Evolutionary conservation across 345 rosid species (phyloP).

Genomic region (Hevea brasiliensis): DNA sequence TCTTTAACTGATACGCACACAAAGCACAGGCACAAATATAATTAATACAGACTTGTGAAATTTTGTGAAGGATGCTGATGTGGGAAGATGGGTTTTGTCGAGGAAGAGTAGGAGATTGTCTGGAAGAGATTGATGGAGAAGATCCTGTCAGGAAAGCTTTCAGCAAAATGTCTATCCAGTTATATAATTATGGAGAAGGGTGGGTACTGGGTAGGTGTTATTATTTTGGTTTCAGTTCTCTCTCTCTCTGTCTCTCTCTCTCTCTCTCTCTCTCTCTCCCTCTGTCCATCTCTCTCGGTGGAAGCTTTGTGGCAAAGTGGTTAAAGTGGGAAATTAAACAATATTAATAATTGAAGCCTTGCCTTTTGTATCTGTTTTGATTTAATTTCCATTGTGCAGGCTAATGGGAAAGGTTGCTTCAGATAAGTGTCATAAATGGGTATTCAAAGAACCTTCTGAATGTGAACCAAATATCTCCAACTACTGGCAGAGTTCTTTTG

Average conservation of each 20-base stretch:
- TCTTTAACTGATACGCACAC: no score
- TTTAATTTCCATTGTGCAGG: conserved; percentile 41
- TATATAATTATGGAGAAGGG: conserved; percentile 99
- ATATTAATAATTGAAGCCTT: not conserved
- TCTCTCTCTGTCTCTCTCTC: no score
- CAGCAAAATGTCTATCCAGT: conserved; percentile 99
- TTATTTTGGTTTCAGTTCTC: conserved; percentile 25
- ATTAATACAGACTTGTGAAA: not conserved
- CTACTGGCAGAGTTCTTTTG: conserved; percentile 99
- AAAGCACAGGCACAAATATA: no score
- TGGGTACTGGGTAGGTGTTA: conserved; percentile 98
- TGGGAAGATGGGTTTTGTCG: conserved; percentile 99
- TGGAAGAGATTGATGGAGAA: conserved; percentile 83
- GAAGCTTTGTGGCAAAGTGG: not conserved
- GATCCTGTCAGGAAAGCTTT: conserved; percentile 96
- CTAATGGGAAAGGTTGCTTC: conserved; percentile 99
- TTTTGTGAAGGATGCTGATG: conserved; percentile 89
- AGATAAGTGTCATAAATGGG: conserved; percentile 99
- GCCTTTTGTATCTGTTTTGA: conserved; percentile 3
- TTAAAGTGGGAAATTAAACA: not conserved
- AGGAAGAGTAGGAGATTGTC: conserved; percentile 71
- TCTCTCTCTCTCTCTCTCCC: not conserved
- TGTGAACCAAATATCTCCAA: conserved; percentile 88
- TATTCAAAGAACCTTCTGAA: conserved; percentile 94
- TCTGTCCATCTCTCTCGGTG: not conserved